Evolutionary conservation across 192 early-diverging fungal species (phyloP).

Genomic region (Glomus cerebriforme): DNA sequence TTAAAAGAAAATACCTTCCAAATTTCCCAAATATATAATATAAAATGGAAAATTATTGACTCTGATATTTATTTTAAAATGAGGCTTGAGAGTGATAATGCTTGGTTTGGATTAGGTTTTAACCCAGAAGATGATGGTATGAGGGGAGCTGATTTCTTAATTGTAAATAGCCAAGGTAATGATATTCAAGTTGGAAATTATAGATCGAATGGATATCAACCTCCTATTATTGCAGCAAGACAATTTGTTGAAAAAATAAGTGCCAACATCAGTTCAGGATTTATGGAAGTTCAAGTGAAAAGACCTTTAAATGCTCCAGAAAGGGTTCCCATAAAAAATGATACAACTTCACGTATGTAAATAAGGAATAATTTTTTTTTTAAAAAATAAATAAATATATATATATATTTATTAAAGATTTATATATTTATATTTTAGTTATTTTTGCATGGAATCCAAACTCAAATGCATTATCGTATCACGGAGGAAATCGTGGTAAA

Average conservation of each 20-base stretch:
- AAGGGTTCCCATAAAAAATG: background rate
- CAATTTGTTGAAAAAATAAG: background rate
- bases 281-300: background rate
- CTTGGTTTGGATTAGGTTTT: background rate
- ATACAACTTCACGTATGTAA: background rate
- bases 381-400: too few relatives aligned
- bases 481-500: background rate
- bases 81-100: background rate
- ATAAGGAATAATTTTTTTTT: too few relatives aligned
- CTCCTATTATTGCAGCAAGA: background rate
- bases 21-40: background rate
- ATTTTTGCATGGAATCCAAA: background rate
- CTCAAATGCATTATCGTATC: background rate
- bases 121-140: background rate
- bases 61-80: background rate
- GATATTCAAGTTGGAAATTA: background rate
- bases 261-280: background rate
- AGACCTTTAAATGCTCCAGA: background rate
- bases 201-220: background rate
- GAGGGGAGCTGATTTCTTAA: slow-evolving; percentile 11
- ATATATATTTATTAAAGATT: background rate
- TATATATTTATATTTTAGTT: background rate
- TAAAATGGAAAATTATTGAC: background rate
- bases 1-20: background rate
- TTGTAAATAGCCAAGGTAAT: background rate